A percentile compares a stretch with the other conserved stretches of the same genome.
Conservation (phyloP, 306 rosid species). For the Ziziphus jujuba region DNA sequence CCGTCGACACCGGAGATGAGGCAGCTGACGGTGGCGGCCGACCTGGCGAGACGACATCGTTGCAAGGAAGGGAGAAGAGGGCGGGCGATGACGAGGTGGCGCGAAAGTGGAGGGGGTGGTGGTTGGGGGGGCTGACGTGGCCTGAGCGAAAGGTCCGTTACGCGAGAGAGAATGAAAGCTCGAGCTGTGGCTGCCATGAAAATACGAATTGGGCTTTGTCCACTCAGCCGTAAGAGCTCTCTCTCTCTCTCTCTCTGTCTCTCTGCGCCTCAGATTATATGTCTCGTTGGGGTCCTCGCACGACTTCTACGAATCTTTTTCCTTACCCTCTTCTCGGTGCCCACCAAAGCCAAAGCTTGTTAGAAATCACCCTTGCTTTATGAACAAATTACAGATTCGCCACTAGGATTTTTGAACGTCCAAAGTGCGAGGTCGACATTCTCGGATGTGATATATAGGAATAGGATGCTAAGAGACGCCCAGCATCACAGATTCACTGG, state of each 20-base stretch:
- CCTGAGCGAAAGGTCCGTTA: slow-evolving; percentile 42
- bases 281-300: slow-evolving; percentile 12
- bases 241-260: slow-evolving; percentile 15
- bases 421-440: too few species aligned
- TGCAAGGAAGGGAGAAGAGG: slow-evolving; percentile 17
- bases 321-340: slow-evolving; percentile 3
- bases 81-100: slow-evolving; percentile 20
- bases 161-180: slow-evolving; percentile 56
- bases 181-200: slow-evolving; percentile 70
- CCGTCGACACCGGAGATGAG: slow-evolving; percentile 68
- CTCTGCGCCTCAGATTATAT: background rate
- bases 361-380: slow-evolving; percentile 1
- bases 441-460: too few species aligned
- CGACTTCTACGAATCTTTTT: slow-evolving; percentile 16
- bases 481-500: too few species aligned
- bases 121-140: slow-evolving; percentile 48
- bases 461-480: too few species aligned
- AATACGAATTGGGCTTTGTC: slow-evolving; percentile 3
- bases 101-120: slow-evolving; percentile 21
- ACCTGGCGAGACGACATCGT: slow-evolving; percentile 25
- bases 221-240: slow-evolving; percentile 11
- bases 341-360: background rate
- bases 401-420: background rate
- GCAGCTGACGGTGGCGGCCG: slow-evolving; percentile 36
- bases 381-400: slow-evolving; percentile 23